Conservation (phyloP, 495 filamentous ascomycete genomes). For the Hyaloscypha hepaticicola region DNA sequence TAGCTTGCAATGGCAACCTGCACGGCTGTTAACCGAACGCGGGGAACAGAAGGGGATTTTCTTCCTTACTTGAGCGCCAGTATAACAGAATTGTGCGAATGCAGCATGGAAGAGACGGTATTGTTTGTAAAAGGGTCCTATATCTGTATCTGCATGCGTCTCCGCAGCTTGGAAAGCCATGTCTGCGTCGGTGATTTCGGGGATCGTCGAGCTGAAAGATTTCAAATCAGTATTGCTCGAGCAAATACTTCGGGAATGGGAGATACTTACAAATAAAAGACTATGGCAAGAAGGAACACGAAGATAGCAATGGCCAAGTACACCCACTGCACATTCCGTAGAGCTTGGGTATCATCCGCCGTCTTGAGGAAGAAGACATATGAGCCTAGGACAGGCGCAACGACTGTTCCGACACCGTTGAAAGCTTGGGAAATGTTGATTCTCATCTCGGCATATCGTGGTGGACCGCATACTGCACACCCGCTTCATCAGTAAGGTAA, state of each 20-base stretch:
- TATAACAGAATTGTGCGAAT: conserved; percentile 69
- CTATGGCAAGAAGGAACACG: conserved; percentile 59
- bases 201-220: conserved; percentile 53
- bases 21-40: conserved; percentile 57
- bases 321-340: conserved; percentile 69
- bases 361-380: conserved; percentile 63
- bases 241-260: not conserved
- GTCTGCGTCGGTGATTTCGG: conserved; percentile 73
- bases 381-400: conserved; percentile 65
- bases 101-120: conserved; percentile 67
- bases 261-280: conserved; percentile 47
- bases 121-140: conserved; percentile 58
- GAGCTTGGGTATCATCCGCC: conserved; percentile 44
- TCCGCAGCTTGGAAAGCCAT: conserved; percentile 56
- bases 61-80: conserved; percentile 52
- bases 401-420: conserved; percentile 63
- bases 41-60: conserved; percentile 51
- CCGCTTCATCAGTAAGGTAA: not conserved
- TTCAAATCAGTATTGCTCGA: conserved; percentile 46
- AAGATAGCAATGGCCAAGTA: conserved; percentile 73
- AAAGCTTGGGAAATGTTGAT: conserved; percentile 67
- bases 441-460: conserved; percentile 65
- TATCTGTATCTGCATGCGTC: conserved; percentile 35
- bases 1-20: conserved; percentile 59
- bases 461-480: conserved; percentile 60